Conservation (phyloP, 805 yeast species). For the Saccharomycopsis sp. region DNA sequence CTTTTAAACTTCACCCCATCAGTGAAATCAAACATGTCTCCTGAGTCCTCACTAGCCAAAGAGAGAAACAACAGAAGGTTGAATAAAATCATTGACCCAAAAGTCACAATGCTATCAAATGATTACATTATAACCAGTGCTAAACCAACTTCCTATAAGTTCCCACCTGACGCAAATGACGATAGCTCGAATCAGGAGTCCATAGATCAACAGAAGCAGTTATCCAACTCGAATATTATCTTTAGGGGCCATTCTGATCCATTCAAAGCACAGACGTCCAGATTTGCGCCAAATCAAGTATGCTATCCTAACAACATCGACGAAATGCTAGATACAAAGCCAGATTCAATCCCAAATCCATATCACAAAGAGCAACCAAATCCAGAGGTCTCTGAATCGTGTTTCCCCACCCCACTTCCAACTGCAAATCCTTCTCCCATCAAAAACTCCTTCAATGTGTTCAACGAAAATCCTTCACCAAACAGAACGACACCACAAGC, state of each 20-base stretch:
- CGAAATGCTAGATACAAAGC: constrained; percentile 1
- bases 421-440: constrained; percentile 16
- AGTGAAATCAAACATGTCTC: not conserved
- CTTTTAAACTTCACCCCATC: constrained; percentile 2
- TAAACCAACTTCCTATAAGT: constrained; percentile 43
- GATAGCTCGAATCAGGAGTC: too few species aligned
- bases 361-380: too few species aligned
- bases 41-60: constrained; percentile 1
- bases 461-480: constrained; percentile 6
- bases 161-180: constrained; percentile 34
- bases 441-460: constrained; percentile 6
- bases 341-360: too few species aligned
- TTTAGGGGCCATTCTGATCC: not conserved
- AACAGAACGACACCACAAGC: constrained; percentile 5
- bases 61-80: constrained; percentile 6
- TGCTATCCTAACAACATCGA: constrained; percentile 7
- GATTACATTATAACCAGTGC: constrained; percentile 43
- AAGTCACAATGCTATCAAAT: constrained; percentile 20
- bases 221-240: too few species aligned
- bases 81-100: constrained; percentile 20
- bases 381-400: not conserved
- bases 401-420: constrained; percentile 11
- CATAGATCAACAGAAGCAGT: not conserved
- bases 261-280: not conserved
- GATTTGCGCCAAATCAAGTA: constrained; percentile 1